Evolutionary conservation across 2,329 filamentous ascomycete genomes (phyloP).

Genomic region (Thelonectria discophora): DNA sequence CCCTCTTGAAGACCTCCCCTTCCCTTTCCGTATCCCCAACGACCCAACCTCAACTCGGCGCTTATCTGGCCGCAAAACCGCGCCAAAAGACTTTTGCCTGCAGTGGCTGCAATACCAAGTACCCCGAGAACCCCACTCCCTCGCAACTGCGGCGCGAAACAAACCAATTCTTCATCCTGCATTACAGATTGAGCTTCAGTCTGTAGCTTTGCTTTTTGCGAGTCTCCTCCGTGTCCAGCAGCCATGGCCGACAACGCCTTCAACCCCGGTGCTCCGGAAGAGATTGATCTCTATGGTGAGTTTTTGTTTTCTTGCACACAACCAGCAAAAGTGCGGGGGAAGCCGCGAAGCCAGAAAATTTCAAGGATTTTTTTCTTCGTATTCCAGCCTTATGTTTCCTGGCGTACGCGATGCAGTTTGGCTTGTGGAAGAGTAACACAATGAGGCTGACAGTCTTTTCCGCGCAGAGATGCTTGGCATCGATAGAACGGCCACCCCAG

Average conservation of each 20-base stretch:
- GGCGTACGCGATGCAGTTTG: not conserved
- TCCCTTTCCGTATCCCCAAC: not conserved
- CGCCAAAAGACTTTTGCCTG: slow-evolving; percentile 40
- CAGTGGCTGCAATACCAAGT: not conserved
- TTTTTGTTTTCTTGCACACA: slow-evolving; percentile 10
- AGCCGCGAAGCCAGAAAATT: no score
- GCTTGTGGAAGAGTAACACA: slow-evolving; percentile 3
- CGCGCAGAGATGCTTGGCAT: slow-evolving; percentile 79
- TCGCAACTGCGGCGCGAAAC: slow-evolving; percentile 10
- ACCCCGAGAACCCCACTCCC: slow-evolving; percentile 16
- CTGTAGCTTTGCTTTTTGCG: not conserved
- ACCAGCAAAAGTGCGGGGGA: no score
- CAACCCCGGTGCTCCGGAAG: slow-evolving; percentile 39
- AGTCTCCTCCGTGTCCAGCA: not conserved
- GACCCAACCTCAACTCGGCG: slow-evolving; percentile 32
- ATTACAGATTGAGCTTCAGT: not conserved
- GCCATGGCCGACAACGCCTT: slow-evolving; percentile 40
- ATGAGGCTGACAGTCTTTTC: slow-evolving; percentile 24
- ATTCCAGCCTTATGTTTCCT: not conserved
- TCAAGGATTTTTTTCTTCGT: not conserved
- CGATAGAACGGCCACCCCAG: slow-evolving; percentile 73
- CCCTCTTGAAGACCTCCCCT: not conserved
- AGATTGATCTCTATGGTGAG: slow-evolving; percentile 71
- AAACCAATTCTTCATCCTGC: slow-evolving; percentile 37
- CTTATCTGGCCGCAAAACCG: slow-evolving; percentile 22